A percentile compares a stretch with the other conserved stretches of the same genome.
Evolutionary conservation across 257 asterid genomes (phyloP).

Genomic region (Asclepias syriaca): DNA sequence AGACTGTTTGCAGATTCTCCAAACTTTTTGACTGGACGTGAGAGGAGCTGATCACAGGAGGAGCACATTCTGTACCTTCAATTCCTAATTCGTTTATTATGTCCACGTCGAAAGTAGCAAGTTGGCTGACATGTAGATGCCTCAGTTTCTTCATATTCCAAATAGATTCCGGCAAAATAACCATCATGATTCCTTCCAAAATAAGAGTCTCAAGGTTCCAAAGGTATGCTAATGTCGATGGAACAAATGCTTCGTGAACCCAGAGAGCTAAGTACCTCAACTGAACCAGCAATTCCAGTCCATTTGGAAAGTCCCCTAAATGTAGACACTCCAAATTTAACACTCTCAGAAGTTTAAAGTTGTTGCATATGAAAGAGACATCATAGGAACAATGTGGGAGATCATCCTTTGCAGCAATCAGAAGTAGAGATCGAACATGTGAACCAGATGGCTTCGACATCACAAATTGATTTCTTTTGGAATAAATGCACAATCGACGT

Average conservation of each 20-base stretch:
- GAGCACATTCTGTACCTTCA: not conserved
- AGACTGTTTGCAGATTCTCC: not conserved
- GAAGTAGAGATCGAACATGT: not conserved
- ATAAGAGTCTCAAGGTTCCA: conserved; percentile 13
- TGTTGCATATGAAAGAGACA: not conserved
- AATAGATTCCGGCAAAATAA: conserved; percentile 2
- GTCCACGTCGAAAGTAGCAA: not conserved
- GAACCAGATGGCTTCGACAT: not conserved
- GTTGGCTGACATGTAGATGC: not conserved
- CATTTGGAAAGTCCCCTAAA: not conserved
- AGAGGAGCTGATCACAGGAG: not conserved
- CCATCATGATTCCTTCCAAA: not conserved
- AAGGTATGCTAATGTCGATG: not conserved
- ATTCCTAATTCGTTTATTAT: not conserved
- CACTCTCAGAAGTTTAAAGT: conserved; percentile 3
- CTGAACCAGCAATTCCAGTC: conserved; percentile 3
- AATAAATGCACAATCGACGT: no score
- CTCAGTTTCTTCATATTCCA: conserved; percentile 12
- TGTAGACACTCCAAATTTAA: conserved; percentile 5
- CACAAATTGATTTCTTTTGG: not conserved
- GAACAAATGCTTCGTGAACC: not conserved
- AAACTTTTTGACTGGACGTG: not conserved
- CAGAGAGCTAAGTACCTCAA: conserved; percentile 16
- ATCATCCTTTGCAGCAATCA: conserved; percentile 3
- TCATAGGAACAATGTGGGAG: not conserved